Base-by-base conservation (phyloP, 768 basidiomycete genomes). In the Coprinopsis sp. region DNA sequence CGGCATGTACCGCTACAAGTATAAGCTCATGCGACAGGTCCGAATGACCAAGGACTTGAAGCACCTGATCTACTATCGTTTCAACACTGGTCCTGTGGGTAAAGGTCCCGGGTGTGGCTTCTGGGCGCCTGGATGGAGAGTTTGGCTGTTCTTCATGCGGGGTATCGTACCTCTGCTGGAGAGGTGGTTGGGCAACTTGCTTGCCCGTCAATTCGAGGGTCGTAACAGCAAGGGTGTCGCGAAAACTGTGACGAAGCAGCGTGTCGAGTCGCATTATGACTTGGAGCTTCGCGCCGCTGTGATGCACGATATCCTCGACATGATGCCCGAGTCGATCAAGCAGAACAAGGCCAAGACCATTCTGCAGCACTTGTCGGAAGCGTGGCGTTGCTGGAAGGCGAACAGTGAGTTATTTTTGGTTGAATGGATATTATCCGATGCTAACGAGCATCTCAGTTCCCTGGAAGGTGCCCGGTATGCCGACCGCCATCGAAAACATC, bases 341-440 rank as follows among this genome's bases (percentile, higher is more conserved):
- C 92, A 94, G 68, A 99, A 98, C 71, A 98, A 99, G 73, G 84
- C 93, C n/a, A 99, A 99, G 75, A 98, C 96, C 10, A 98, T 99
- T 54, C 61, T 99, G 62, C 96, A 99, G 64, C 96, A 98, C 64
- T 69, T 98, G 55, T 96, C 94, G 3, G 96, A 98, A 63, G 96
- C 95, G 8, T 98, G 96, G 96, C 77, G 95, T 56, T 97, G 94
- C 67, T 92, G 90, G 90, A 92, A 92, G 65, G 90, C 90, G 3
- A 92, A 92, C 60, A 92, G 80, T 81, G 51, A 56, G 80, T 66
- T n/a, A 2, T 21, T 21, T 27, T 22, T 33, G 11, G 38, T 8
- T 24, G 13, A 8, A 1, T 16, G 21, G 22, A 21, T 44, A 38
- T 11, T 22, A 4, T 37, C 24, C 30, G 13, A 22, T 52, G 24